These are phyloP conservation scores for Polymyxa betae DNA, from an alignment of 208 protist species.

Conservation along the genomic window DNA sequence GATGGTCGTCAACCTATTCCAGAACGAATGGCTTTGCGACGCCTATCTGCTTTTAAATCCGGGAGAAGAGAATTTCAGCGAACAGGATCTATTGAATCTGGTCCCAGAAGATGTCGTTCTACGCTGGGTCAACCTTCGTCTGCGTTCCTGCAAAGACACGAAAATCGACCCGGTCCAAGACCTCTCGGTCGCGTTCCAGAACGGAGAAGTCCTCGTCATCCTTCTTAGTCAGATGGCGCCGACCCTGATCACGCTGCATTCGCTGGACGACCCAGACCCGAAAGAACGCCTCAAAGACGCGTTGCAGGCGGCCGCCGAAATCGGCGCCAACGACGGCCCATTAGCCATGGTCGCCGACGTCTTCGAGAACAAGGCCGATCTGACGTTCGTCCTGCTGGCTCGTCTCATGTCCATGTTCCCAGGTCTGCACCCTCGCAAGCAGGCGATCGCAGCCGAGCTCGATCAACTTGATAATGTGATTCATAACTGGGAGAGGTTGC, in stretches of 20 bases:
- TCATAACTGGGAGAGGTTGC: conserved; percentile 42
- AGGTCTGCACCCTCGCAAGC: conserved; percentile 6
- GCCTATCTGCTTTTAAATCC: not conserved
- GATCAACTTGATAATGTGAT: not conserved
- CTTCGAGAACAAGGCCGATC: conserved; percentile 51
- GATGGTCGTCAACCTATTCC: not conserved
- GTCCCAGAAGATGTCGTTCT: conserved; percentile 43
- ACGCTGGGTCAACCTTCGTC: conserved; percentile 32
- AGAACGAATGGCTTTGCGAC: conserved; percentile 31
- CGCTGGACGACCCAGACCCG: conserved; percentile 39
- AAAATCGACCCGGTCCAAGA: not conserved
- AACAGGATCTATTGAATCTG: not conserved
- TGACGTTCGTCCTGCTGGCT: conserved; percentile 42
- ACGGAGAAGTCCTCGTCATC: conserved; percentile 1
- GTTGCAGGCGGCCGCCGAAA: not conserved
- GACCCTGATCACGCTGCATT: conserved; percentile 28
- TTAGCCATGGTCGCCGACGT: conserved; percentile 27
- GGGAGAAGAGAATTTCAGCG: not conserved
- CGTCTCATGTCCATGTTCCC: conserved; percentile 35
- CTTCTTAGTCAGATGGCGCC: not conserved
- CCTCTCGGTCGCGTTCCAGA: conserved; percentile 23
- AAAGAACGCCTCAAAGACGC: not conserved
- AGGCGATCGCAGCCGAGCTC: conserved; percentile 6
- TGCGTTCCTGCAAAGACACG: conserved; percentile 28
- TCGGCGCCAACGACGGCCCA: conserved; percentile 4